Evolutionary conservation across 441 rosid genomes (phyloP), one percentile per base, ranked within the genome.

Genomic region (Capsella rubella): DNA sequence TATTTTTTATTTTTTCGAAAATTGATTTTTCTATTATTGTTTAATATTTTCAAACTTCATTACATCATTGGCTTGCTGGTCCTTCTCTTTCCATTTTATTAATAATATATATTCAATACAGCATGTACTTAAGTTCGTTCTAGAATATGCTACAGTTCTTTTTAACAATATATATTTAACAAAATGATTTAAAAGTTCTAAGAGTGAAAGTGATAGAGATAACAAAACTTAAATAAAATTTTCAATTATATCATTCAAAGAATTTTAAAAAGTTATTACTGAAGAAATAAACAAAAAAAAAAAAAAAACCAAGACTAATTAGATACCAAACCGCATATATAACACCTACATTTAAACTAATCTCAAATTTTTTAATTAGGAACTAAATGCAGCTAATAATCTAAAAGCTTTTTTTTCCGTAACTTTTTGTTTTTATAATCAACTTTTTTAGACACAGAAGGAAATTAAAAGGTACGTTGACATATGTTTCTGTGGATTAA

Each of bases 11-110:
- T 3, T 12, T 11, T 25, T n/a, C 7, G 10, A 14, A 6, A 21
- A 21, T 21, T 21, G 25, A 21, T 1, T 21, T 47, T 39, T 51
- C 10, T 25, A 13, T 32, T 25, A 14, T 14, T 15, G 39, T 34
- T 47, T 29, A 32, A 46, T 15, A 46, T 46, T 45, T 46, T 31
- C 61, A 60, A 8, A 71, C 31, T 39, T 60, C 42, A 18, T 60
- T 71, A 50, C 60, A 50, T 71, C 67, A 50, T 60, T 39, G 28
- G 53, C 75, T 71, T 61, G 61, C 52, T 27, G 9, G 18, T 37
- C 42, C 50, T 40, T 60, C 67, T 71, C 61, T 60, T 52, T 59
- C 42, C 12, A 25, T 49, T 10, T 21, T 70, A 14, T 34, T 35
- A 18, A 14, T 15, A 43, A 13, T 60, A 15, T 25, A 40, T 10